Evolutionary conservation across 1,139 yeast genomes (phyloP).

Genomic region (Geotrichum carabidarum): DNA sequence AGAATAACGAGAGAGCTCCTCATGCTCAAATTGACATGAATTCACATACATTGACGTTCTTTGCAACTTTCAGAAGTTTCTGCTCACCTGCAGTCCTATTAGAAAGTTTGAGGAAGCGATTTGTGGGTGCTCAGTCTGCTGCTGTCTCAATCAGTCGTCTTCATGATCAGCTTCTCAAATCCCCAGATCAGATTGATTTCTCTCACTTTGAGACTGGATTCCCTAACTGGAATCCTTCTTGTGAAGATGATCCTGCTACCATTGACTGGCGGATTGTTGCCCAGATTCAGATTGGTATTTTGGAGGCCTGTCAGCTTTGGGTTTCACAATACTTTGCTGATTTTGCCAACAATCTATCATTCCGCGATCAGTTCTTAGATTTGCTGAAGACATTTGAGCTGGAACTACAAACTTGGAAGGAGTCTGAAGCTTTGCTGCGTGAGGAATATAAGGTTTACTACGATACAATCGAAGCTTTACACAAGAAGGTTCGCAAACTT

Average conservation of each 20-base stretch:
- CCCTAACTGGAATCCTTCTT: conserved; percentile 41
- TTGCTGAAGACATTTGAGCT: conserved; percentile 64
- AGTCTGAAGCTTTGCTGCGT: conserved; percentile 30
- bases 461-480: conserved; percentile 48
- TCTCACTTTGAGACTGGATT: neutral
- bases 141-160: conserved; percentile 44
- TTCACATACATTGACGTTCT: conserved; percentile 56
- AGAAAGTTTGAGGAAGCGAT: conserved; percentile 49
- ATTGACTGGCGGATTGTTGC: conserved; percentile 55
- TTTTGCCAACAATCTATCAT: conserved; percentile 62
- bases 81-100: conserved; percentile 51
- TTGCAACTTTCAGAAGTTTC: conserved; percentile 61
- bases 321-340: conserved; percentile 70
- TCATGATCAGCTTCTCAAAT: neutral
- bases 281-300: conserved; percentile 73
- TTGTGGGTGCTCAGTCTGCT: conserved; percentile 56
- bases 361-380: conserved; percentile 59
- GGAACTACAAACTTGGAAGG: conserved; percentile 64
- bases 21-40: conserved; percentile 53
- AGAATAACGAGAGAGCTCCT: conserved; percentile 32
- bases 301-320: conserved; percentile 70
- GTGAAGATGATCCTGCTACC: conserved; percentile 34
- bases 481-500: conserved; percentile 63
- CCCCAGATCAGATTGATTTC: conserved; percentile 19
- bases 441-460: conserved; percentile 34